These are phyloP conservation scores for Vitis hybrid DNA, from an alignment of 177 flowering plant genomes.

Conservation along the genomic window DNA sequence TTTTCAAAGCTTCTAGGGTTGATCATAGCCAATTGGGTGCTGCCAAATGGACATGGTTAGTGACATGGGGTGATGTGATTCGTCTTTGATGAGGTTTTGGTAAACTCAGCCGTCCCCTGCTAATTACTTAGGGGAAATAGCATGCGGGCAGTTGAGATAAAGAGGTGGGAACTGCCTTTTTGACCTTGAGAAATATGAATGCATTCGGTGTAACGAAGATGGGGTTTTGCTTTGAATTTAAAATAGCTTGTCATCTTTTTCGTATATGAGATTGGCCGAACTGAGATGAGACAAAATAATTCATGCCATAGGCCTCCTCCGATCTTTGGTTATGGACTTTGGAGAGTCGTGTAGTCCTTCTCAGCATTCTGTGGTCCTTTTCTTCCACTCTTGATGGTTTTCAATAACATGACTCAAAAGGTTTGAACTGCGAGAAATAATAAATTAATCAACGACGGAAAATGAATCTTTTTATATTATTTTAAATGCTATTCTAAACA, in stretches of 20 bases:
- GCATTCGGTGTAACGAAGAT: neutral
- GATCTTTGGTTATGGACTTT: slow-evolving; percentile 7
- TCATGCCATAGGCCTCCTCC: neutral
- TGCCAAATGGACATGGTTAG: neutral
- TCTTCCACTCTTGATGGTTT: neutral
- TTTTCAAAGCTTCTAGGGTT: neutral
- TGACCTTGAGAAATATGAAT: neutral
- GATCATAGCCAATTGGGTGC: neutral
- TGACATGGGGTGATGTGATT: neutral
- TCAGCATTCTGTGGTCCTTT: slow-evolving; percentile 11
- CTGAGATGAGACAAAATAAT: neutral
- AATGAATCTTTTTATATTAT: too few relatives aligned
- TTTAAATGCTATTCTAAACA: too few relatives aligned
- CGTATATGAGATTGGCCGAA: neutral
- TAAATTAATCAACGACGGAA: too few relatives aligned
- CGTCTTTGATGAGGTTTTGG: too few relatives aligned
- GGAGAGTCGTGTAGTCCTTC: slow-evolving; percentile 16
- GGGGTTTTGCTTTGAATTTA: neutral
- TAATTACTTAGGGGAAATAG: too few relatives aligned
- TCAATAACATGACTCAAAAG: neutral
- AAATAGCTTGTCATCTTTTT: neutral
- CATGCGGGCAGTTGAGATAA: too few relatives aligned
- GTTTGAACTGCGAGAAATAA: neutral
- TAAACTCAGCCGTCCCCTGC: too few relatives aligned
- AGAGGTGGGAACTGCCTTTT: neutral